Evolutionary conservation across 2,329 filamentous ascomycete genomes (phyloP), one percentile per base, ranked within the genome.

Genomic region (Calonectria montana): DNA sequence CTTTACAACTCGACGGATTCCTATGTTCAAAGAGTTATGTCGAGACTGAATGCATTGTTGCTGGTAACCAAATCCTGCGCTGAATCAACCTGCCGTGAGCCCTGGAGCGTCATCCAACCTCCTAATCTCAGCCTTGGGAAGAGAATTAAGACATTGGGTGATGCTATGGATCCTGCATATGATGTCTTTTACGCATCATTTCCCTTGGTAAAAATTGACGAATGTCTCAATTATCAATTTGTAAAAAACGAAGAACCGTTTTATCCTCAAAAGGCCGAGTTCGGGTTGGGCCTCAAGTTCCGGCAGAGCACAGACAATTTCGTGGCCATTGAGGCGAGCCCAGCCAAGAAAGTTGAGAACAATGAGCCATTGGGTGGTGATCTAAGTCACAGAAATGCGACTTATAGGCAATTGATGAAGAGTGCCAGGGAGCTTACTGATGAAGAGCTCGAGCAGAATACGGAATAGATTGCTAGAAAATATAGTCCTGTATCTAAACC

Each of bases 31-130:
- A 47, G 62, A 31, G 12, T 65, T 4, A 39, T 50, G 9, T 23
- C 29, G 2, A 35, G 62, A 23, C 27, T 65, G 4, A 65, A 65
- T 37, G 62, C 62, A 5, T 12, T 65, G 15, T 43, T 65, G 16
- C 31, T 65, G 9, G 62, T 65, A 12, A 65, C 62, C 29, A 65
- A 65, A n/a, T 65, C 62, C 5, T 65, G 62, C 29, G 35, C 45
- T 16, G 43, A 43, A 39, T 21, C 18, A 7, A 65, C 29, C 2
- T 65, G 62, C 16, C 62, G 62, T 4, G 29, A 65, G 8, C 62
- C 62, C 18, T 65, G 62, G 62, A 39, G 16, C 9, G 43, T 53
- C 21, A 29, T 53, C 3, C 62, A 65, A 29, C 39, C 39, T 2
- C 39, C 39, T 10, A 41, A 41, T n/a, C 39, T 41, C 8, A 5